Percentiles rank a stretch among this genome's conserved stretches.
phyloP scores from a whole-genome alignment of 2,329 filamentous ascomycete species.

The Didymella keratinophila region DNA sequence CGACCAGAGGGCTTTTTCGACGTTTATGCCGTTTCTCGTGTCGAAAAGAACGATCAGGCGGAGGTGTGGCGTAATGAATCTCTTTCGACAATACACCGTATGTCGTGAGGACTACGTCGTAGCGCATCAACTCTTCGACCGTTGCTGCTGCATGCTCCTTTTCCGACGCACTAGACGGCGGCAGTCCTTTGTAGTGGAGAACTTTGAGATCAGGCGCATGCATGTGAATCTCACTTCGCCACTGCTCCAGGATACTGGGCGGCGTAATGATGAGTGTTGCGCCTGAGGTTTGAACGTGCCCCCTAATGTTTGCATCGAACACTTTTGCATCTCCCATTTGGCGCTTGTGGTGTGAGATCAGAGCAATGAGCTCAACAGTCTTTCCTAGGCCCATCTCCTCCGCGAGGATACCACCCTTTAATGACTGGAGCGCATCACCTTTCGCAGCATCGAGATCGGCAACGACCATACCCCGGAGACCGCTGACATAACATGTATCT shows the following conservation, averaged over 20 bases:
- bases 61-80: slow-evolving; percentile 75
- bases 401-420: slow-evolving; percentile 71
- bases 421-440: slow-evolving; percentile 46
- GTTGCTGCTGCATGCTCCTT: slow-evolving; percentile 50
- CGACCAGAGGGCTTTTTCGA: slow-evolving; percentile 76
- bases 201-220: slow-evolving; percentile 66
- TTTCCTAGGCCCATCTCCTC: slow-evolving; percentile 89
- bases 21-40: slow-evolving; percentile 70
- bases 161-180: slow-evolving; percentile 36
- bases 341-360: slow-evolving; percentile 71
- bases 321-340: slow-evolving; percentile 24
- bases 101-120: slow-evolving; percentile 68
- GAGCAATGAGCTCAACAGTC: slow-evolving; percentile 75
- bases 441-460: slow-evolving; percentile 58
- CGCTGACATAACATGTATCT: slow-evolving; percentile 64
- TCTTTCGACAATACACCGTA: slow-evolving; percentile 79
- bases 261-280: slow-evolving; percentile 71
- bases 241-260: slow-evolving; percentile 67
- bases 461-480: slow-evolving; percentile 68
- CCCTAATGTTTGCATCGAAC: slow-evolving; percentile 53
- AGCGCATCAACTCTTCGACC: slow-evolving; percentile 56
- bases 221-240: slow-evolving; percentile 65
- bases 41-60: slow-evolving; percentile 75
- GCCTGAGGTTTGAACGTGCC: slow-evolving; percentile 59
- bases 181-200: slow-evolving; percentile 64